Evolutionary conservation across 2,329 filamentous ascomycete genomes (phyloP), one percentile per base, ranked within the genome.

Genomic region (Teratosphaeria nubilosa): DNA sequence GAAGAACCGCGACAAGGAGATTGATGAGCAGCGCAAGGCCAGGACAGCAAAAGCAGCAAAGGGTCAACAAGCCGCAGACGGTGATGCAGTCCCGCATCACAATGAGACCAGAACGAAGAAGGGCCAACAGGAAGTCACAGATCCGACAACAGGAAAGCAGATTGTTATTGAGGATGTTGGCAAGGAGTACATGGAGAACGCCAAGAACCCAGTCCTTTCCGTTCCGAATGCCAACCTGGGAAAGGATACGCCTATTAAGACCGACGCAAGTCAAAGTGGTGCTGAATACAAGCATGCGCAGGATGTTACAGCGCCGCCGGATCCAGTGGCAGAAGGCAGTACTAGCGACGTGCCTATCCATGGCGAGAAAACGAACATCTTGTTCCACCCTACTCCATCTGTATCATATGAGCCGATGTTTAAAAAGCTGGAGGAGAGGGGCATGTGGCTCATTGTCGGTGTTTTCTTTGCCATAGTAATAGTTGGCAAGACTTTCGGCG

Each of bases 271-370:
- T 0, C 89, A 95, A 70, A 85, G 85, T 0, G 83, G 86, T 30
- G 81, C 86, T 60, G 88, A 95, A 63, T 96, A 97, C 73, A 88
- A 87, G 63, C 70, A 87, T 58, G 88, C 85, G 10, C 92, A 96
- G 74, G 92, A 97, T 73, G 79, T 95, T 58, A 95, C 90, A 0
- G 89, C 92, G 0, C 92, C 92, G 1, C 92, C 92, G 1, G 91
- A 95, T 64, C 92, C 92, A 0, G 79, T 96, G 22, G 85, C 86
- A 16, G 81, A 86, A 58, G 90, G 90, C 25, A 84, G 86, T 34
- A 97, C 92, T 0, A 91, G 90, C 27, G 94, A 97, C 73, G 91
- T 97, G 1, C 94, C 94, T 2, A 95, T 97, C 59, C 88, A 91
- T 69, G 92, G 91, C 67, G 92, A 97, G 71, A 96, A 94, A 80